Evolutionary conservation across 306 rosid genomes (phyloP).

Genomic region (Vachellia collinsii): DNA sequence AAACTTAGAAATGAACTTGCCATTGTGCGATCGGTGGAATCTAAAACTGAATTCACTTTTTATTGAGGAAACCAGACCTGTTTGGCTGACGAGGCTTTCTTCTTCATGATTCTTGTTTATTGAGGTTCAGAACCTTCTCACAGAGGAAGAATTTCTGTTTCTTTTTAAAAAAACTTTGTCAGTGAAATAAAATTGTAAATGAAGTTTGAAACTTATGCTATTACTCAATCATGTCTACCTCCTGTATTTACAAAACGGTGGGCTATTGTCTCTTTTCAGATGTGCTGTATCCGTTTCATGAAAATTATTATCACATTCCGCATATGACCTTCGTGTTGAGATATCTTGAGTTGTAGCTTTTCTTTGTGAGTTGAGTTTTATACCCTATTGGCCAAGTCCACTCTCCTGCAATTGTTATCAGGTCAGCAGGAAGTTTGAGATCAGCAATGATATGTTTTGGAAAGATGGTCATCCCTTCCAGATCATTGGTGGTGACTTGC

Average conservation of each 20-base stretch:
- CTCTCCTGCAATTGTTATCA: slow-evolving; percentile 39
- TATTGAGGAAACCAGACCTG: not conserved
- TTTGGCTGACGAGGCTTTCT: slow-evolving; percentile 2
- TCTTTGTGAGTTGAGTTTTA: slow-evolving; percentile 7
- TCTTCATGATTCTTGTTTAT: not conserved
- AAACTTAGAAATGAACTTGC: slow-evolving; percentile 11
- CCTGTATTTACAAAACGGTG: not conserved
- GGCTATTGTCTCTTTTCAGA: slow-evolving; percentile 17
- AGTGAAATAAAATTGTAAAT: not conserved
- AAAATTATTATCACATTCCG: not conserved
- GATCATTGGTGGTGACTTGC: slow-evolving; percentile 96
- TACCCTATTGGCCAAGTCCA: not conserved
- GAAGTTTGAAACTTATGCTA: not conserved
- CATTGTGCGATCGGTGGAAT: not conserved
- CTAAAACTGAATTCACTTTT: not conserved
- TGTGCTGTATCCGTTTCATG: not conserved
- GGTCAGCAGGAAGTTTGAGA: slow-evolving; percentile 66
- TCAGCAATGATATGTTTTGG: slow-evolving; percentile 77
- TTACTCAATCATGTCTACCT: not conserved
- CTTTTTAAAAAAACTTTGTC: not conserved
- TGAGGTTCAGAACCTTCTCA: not conserved
- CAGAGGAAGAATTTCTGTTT: not conserved
- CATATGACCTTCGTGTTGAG: slow-evolving; percentile 15
- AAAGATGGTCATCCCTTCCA: slow-evolving; percentile 78
- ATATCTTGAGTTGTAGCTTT: slow-evolving; percentile 4